Evolutionary conservation across 192 early-diverging fungal species (phyloP).

Genomic region (Backusella psychrophila): DNA sequence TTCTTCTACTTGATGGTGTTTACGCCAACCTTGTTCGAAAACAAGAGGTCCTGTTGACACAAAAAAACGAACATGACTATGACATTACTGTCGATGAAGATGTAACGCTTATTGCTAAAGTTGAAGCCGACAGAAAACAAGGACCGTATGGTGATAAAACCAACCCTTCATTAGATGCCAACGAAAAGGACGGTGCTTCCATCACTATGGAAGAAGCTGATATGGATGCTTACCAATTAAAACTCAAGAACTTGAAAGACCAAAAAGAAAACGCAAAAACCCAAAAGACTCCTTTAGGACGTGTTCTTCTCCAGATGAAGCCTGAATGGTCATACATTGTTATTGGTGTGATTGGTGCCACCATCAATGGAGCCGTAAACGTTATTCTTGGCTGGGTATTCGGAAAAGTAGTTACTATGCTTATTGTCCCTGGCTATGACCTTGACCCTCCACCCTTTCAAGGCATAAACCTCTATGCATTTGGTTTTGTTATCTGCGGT

Average conservation of each 20-base stretch:
- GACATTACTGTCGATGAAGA: background rate
- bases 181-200: background rate
- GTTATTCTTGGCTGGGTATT: too few species aligned
- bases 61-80: constrained; percentile 8
- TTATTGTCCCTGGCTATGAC: constrained; percentile 11
- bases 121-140: background rate
- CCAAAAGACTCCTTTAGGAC: constrained; percentile 52
- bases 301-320: constrained; percentile 46
- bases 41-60: constrained; percentile 50
- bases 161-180: background rate
- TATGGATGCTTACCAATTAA: constrained; percentile 19
- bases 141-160: too few species aligned
- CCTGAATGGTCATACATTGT: constrained; percentile 47
- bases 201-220: background rate
- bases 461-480: constrained; percentile 32
- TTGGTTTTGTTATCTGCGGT: constrained; percentile 36
- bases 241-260: constrained; percentile 3
- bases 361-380: constrained; percentile 63
- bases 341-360: constrained; percentile 58
- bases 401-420: constrained; percentile 46
- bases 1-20: constrained; percentile 57
- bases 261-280: constrained; percentile 33
- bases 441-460: too few species aligned
- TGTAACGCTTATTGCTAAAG: background rate
- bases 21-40: constrained; percentile 64